Evolutionary conservation across 2,329 filamentous ascomycete genomes (phyloP), one percentile per base, ranked within the genome.

Genomic region (Alternaria sp.): DNA sequence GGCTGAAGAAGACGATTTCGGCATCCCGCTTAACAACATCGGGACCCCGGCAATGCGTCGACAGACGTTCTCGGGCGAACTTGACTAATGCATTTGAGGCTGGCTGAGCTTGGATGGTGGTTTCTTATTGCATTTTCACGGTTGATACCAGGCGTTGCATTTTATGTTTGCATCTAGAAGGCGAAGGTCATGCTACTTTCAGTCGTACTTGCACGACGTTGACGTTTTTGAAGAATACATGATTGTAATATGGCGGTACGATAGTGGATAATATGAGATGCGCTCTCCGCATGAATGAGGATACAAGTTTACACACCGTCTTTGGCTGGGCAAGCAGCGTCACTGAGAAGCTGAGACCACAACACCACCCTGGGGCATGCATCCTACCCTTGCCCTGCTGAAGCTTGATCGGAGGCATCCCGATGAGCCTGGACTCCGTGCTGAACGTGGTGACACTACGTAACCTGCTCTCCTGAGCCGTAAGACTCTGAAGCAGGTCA

Each of bases 1-100:
- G 80, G 55, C 61, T n/a, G 85, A 84, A 33, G 87, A 87, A 67
- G 87, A 90, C 66, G 87, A 89, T 64, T 87, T 84, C 74, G 86
- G 85, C 2, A 83, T 86, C 57, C 83, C 83, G 10, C 72, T 86
- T 33, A 67, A 65, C 23, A 77, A 75, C 54, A 58, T 78, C 20
- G 69, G 74, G 37, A 68, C 71, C 25, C 66, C 73, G 50, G 60
- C 61, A 14, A 30, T 69, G 11, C 70, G 67, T 45, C 69, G 73
- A 61, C 69, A 69, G 50, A 67, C 66, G 11, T 70, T 69, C 50
- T 70, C 71, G 45, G 67, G 71, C 20, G 75, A 77, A 28, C 28
- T 77, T 54, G 75, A 77, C 58, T 76, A 60, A 74, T 37, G n/a
- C 33, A 58, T 21, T 58, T 33, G 50, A 49, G 61, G 46, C 28